phyloP scores from a whole-genome alignment of 331 rosid species.

The Spiraea crenata region DNA sequence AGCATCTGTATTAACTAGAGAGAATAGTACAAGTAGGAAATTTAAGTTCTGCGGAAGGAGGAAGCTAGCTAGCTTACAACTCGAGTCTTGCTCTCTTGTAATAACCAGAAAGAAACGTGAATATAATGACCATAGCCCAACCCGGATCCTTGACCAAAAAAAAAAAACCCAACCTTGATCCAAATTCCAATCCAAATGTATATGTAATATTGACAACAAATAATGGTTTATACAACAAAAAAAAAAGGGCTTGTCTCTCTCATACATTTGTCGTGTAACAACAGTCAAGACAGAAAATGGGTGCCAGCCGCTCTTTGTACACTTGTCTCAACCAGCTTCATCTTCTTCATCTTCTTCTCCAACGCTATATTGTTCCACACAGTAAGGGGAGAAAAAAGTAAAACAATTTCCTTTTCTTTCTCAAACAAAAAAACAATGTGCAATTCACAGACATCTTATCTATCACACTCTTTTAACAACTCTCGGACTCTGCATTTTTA shows the following conservation, averaged over 20 bases:
- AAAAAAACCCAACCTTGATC: too few species aligned
- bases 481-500: constrained; percentile 28
- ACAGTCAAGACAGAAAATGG: constrained; percentile 20
- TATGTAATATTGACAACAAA: constrained; percentile 55
- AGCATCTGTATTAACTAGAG: constrained; percentile 2
- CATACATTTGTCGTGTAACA: constrained; percentile 29
- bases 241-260: not conserved
- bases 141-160: too few species aligned
- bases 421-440: constrained; percentile 10
- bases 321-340: constrained; percentile 67
- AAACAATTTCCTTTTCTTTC: not conserved
- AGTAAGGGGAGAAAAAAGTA: not conserved
- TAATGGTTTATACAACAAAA: constrained; percentile 44
- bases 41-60: too few species aligned
- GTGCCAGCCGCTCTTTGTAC: constrained; percentile 70
- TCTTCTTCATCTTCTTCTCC: constrained; percentile 28
- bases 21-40: too few species aligned
- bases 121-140: too few species aligned
- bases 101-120: too few species aligned
- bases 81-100: too few species aligned
- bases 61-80: too few species aligned
- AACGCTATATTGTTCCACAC: constrained; percentile 14
- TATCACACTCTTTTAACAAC: constrained; percentile 18
- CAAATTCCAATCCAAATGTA: not conserved
- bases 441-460: constrained; percentile 43